Percentiles rank a stretch among this genome's conserved stretches.
These are phyloP conservation scores for Excoecaria cochinchinensis DNA, from an alignment of 345 rosid genomes.

Conservation along the genomic window DNA sequence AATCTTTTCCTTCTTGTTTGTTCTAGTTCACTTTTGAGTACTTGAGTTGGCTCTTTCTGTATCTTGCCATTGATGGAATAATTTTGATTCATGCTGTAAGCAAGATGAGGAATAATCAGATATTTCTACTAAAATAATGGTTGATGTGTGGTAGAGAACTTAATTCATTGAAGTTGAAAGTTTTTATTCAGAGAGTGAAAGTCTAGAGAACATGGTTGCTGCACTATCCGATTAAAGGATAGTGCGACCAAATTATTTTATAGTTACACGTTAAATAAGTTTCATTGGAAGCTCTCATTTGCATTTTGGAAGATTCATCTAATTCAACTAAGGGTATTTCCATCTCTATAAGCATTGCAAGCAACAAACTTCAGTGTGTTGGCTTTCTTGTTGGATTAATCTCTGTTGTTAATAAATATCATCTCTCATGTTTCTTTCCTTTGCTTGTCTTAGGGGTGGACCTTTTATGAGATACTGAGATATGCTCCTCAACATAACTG, in stretches of 20 bases:
- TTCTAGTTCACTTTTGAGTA: background rate
- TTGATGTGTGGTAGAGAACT: background rate
- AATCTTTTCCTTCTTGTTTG: background rate
- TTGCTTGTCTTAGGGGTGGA: conserved; percentile 69
- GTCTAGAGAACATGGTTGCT: background rate
- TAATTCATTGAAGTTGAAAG: conserved; percentile 13
- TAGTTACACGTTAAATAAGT: conserved; percentile 1
- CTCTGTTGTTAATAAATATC: background rate
- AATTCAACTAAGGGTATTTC: background rate
- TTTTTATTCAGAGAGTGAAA: background rate
- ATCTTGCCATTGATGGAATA: background rate
- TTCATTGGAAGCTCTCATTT: background rate
- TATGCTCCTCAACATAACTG: conserved; percentile 97
- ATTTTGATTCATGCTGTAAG: background rate
- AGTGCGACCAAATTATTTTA: background rate
- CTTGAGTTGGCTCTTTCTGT: background rate
- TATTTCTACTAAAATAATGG: background rate
- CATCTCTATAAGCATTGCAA: background rate
- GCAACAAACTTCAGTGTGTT: background rate
- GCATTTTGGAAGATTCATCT: background rate
- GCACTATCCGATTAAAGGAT: background rate
- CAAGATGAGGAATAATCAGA: background rate
- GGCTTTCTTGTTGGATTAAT: background rate
- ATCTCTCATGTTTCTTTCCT: conserved; percentile 6
- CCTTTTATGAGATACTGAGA: conserved; percentile 77